Base-by-base conservation (phyloP, 2,329 filamentous ascomycete species). In the Trichoderma atrobrunneum region DNA sequence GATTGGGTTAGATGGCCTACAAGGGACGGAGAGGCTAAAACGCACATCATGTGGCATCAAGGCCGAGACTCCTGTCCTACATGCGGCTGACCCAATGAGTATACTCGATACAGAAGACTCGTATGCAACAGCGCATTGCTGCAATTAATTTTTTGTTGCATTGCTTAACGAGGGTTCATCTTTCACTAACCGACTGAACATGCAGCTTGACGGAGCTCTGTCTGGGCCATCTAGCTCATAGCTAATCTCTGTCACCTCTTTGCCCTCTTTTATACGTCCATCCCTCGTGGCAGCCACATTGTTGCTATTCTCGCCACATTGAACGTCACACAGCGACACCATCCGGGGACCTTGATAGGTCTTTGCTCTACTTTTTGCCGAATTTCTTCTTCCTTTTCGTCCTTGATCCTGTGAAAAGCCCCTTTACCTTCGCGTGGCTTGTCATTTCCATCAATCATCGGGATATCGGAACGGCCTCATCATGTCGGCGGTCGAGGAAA, bases 401-500 rank as follows among this genome's bases (percentile, higher is more conserved):
- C 21, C 21, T 21, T 11, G 7, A 16, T 26, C 16, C 36, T 39
- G 36, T 18, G 36, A 18, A 39, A 39, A 39, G 24, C 12, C 30
- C 10, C 36, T 30, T 51, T n/a, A 10, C 11, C 24, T 39, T 67
- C 16, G 26, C 26, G 26, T n/a, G n/a, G 36, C 18, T 30, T 51
- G 18, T 8, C 14, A n/a, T 7, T 16, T 51, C 12, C n/a, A 32
- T 51, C 21, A 21, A 32, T 34, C 30, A 21, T 14, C n/a, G 10
- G 32, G 24, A 26, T 57, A 21, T 30, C 18, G 4, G 7, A 5
- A 30, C 32, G 14, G 7, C 26, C 24, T 16, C 54, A 61, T 1
- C n/a, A 70, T 70, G 68, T 54, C 59, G 28, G 32, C 39, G 10
- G 18, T 56, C 10, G 59, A 70, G 14, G 68, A 64, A 30, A 70